Evolutionary conservation across 2,329 filamentous ascomycete species (phyloP), one percentile per base, ranked within the genome.

Genomic region (Sclerotiophoma versabilis): DNA sequence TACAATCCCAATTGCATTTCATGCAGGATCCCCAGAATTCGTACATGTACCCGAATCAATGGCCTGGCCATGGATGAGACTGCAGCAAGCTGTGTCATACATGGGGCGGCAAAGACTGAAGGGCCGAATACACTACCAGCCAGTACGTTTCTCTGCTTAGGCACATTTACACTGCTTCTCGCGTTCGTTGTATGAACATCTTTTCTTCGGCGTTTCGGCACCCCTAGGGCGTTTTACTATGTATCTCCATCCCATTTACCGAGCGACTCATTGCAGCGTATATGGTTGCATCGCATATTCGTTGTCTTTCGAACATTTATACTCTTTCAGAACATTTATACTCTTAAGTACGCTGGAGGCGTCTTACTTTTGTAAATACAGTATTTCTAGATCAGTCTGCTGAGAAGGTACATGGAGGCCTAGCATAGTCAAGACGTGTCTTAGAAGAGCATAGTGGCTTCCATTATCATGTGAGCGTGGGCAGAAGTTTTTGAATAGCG

Each of bases 21-120:
- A 30, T 47, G 15, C 33, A 25, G 2, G 33, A 47, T 11, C 14
- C 32, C 11, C 44, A 37, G 33, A 14, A 14, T 12, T 15, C 44
- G 14, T 47, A 47, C 25, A 37, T 37, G 44, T 47, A 37, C 9
- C 33, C 32, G n/a, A 27, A 8, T 11, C 44, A 37, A 10, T 47
- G 32, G 32, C 15, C 22, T 7, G 42, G 42, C 1, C n/a, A 14
- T 20, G 42, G 30, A 19, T 45, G 42, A 45, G 42, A n/a, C 10
- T 4, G 14, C 14, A 12, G 11, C 27, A 5, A 26, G 10, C n/a
- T n/a, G n/a, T n/a, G n/a, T n/a, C n/a, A n/a, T n/a, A n/a, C n/a
- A 26, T 26, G 25, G 25, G 25, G n/a, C n/a, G n/a, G n/a, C n/a
- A n/a, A n/a, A n/a, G n/a, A n/a, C n/a, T n/a, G n/a, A n/a, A n/a